Conservation (phyloP, 371 early-diverging fungal species). For the Mucor circinelloides region DNA sequence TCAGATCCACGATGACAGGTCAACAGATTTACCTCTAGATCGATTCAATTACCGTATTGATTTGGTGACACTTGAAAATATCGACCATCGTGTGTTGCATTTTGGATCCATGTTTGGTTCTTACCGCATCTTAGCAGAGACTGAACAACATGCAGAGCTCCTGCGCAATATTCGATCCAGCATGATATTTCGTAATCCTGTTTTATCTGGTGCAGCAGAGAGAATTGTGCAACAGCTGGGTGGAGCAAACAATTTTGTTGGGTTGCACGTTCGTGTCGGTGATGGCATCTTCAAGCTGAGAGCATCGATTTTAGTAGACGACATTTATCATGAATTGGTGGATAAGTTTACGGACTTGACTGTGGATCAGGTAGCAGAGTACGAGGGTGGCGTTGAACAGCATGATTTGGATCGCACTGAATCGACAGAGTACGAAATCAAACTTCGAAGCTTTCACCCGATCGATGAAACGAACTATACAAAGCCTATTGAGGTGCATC, state of each 20-base stretch:
- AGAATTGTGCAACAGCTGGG: conserved; percentile 52
- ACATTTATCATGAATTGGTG: conserved; percentile 46
- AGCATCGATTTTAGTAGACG: conserved; percentile 48
- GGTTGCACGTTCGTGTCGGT: conserved; percentile 58
- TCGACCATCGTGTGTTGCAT: conserved; percentile 51
- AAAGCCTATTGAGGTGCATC: conserved; percentile 30
- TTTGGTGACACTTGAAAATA: conserved; percentile 41
- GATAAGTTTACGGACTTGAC: conserved; percentile 43
- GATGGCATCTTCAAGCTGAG: conserved; percentile 56
- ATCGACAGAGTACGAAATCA: conserved; percentile 48
- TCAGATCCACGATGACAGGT: conserved; percentile 52
- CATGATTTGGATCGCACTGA: conserved; percentile 48
- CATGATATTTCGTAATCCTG: conserved; percentile 56
- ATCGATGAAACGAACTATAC: conserved; percentile 16
- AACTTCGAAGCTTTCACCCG: conserved; percentile 31
- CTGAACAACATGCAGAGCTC: conserved; percentile 39
- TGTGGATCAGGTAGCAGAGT: conserved; percentile 31
- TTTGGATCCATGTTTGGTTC: conserved; percentile 63
- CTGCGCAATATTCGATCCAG: conserved; percentile 41
- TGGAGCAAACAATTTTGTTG: conserved; percentile 47
- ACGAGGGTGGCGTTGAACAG: conserved; percentile 25
- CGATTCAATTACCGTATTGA: conserved; percentile 48
- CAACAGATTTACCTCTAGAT: conserved; percentile 42
- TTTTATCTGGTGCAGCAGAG: conserved; percentile 44
- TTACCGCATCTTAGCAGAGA: conserved; percentile 56